Conservation (phyloP, 2,329 filamentous ascomycete genomes). For the Cryphonectria parasitica region DNA sequence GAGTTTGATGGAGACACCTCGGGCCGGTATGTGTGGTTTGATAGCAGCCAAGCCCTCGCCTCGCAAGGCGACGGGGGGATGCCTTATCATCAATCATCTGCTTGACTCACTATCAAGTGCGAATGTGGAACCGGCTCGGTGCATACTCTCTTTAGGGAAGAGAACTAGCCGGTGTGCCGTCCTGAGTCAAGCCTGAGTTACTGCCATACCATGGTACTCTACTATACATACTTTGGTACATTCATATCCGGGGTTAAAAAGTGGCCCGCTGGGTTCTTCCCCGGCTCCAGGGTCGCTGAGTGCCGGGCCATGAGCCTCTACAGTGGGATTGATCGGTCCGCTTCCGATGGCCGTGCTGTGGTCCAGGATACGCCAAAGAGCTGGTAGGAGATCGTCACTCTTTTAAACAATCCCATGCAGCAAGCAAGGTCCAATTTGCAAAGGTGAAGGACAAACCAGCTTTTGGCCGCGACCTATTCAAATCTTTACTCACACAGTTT, state of each 20-base stretch:
- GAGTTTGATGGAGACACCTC: not conserved
- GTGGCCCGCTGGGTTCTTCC: not conserved
- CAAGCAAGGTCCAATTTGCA: not conserved
- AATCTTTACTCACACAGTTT: not conserved
- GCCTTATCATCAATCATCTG: slow-evolving; percentile 15
- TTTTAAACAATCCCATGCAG: slow-evolving; percentile 4
- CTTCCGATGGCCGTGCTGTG: slow-evolving; percentile 5
- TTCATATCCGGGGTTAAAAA: not conserved
- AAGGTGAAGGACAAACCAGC: not conserved
- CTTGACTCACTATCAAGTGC: slow-evolving; percentile 1
- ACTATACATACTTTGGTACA: not conserved
- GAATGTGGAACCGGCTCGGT: slow-evolving; percentile 14
- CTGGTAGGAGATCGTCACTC: too few relatives aligned
- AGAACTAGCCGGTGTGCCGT: not conserved
- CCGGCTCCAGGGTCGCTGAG: not conserved
- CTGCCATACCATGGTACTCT: not conserved
- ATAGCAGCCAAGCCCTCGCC: not conserved
- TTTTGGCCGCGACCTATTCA: not conserved
- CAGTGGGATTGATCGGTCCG: not conserved
- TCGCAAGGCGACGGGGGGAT: not conserved
- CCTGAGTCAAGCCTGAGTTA: not conserved
- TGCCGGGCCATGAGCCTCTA: not conserved
- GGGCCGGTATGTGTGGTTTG: not conserved
- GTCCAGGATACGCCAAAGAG: not conserved
- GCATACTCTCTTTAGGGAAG: not conserved